Base-by-base conservation (phyloP, 208 protist genomes). In the Trypanosoma lewisi region DNA sequence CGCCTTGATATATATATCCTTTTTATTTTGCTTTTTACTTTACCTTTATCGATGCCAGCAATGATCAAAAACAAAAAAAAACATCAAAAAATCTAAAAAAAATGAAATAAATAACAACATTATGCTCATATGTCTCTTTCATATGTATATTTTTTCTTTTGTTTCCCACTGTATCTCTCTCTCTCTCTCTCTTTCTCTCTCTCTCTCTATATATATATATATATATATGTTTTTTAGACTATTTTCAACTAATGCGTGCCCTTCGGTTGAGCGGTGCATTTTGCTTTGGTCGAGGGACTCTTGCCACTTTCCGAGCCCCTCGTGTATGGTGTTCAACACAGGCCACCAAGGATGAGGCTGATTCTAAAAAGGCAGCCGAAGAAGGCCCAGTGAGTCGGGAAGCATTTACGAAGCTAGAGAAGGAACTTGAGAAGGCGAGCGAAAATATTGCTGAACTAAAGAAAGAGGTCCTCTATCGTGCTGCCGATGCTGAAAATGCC, bases 401-500 rank as follows among this genome's bases (percentile, higher is more conserved):
- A 28, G 54, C 45, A 51, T 71, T 70, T 55, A 37, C 50, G 17
- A 73, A 80, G 36, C 30, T 89, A 31, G 83, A 97, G 47, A 84
- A 81, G 56, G 77, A 93, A 19, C 77, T 94, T 45, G 75, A 80
- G 48, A 78, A 81, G 8, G 75, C 82, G 6, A 81, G 83, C 60
- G 54, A 79, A 33, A 69, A 68, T 41, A 54, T 93, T 11, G 82
- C 78, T 44, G 72, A 89, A 39, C 70, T 95, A 25, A 92, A 89
- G 63, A 96, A 96, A 52, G 83, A 96, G 21, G 61, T 90, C 5
- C 71, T 88, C 25, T 96, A 96, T 68, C 76, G 83, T 54, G 83
- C 90, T 16, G 90, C 86, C 1, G 94, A 97, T 58, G 84, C 85
- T 5, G 82, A 96, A 47, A 97, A 97, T 57, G 90, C 88, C 23